Base-by-base conservation (phyloP, 1,139 yeast genomes). In the Sugiyamaella grinbergsii region DNA sequence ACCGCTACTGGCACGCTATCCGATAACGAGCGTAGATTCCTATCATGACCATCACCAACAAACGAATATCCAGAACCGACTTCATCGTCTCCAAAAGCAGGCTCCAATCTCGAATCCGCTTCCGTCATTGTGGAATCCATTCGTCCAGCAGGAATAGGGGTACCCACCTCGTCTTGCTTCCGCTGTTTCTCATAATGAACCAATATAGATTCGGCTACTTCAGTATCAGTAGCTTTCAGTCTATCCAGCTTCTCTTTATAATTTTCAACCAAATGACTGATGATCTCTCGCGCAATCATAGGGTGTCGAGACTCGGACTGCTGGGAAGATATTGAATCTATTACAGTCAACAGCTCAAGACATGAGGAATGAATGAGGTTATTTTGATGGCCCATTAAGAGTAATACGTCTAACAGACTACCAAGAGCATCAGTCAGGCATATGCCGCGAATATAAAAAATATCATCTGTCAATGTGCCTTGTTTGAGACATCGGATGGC, bases 291-390 rank as follows among this genome's bases (percentile, higher is more conserved):
- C 1, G 40, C 23, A 19, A 47, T 43, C 5, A 40, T 26, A 10
- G 40, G 37, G 15, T 29, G 49, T n/a, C 42, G 15, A 32, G 47
- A 39, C n/a, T 45, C 51, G 13, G 49, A 42, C 45, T 23, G 50
- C 32, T 40, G 49, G 59, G 55, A 34, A 45, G 42, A 13, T 65
- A 42, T 67, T 28, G 62, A 67, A 5, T 77, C 63, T 1, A 87
- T 67, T 2, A 76, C 67, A 57, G 81, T 85, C 48, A 89, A 70
- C 37, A 91, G 72, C 61, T 86, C 93, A 49, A 90, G 72, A 58
- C 94, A 79, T 2, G 94, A 77, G 0, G 96, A 88, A 62, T 82
- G 86, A 1, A 87, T 77, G 54, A 91, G 71, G 62, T 83, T 85
- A 62, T 85, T 82, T 41, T 71, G 70, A 34, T 74, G 70, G 18